Evolutionary conservation across 208 protist species (phyloP).

Genomic region (Crithidia acanthocephali): DNA sequence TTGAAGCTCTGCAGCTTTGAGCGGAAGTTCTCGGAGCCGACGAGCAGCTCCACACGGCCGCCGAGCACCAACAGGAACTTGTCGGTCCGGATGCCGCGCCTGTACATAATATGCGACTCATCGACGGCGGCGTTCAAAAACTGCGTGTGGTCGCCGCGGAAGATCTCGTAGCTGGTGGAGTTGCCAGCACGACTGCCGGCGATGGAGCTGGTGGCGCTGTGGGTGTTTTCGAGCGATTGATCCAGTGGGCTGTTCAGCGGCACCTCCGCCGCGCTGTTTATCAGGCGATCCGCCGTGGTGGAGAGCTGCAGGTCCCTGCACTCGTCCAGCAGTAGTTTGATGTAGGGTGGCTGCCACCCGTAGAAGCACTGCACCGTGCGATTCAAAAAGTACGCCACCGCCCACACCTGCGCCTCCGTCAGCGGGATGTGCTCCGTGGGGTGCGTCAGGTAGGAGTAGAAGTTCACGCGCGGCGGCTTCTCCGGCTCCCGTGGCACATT

Average conservation of each 20-base stretch:
- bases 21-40: constrained; percentile 62
- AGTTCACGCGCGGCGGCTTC: constrained; percentile 77
- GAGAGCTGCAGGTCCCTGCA: constrained; percentile 73
- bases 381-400: constrained; percentile 82
- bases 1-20: constrained; percentile 66
- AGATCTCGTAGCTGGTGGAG: constrained; percentile 5
- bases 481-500: constrained; percentile 51
- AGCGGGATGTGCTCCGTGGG: constrained; percentile 49
- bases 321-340: constrained; percentile 84
- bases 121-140: constrained; percentile 49
- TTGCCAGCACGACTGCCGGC: background rate
- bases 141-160: constrained; percentile 35
- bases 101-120: constrained; percentile 70
- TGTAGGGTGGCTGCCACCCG: constrained; percentile 69
- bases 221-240: background rate
- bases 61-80: constrained; percentile 78
- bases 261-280: constrained; percentile 5
- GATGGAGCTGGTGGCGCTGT: constrained; percentile 14
- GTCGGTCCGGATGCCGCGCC: constrained; percentile 49
- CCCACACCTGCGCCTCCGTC: constrained; percentile 86
- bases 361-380: constrained; percentile 67
- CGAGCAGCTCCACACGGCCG: constrained; percentile 70
- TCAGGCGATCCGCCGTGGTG: constrained; percentile 1
- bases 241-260: constrained; percentile 7
- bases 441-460: constrained; percentile 90